Conservation (phyloP, 202 grass and related monocot genomes). For the Digitaria exilis region DNA sequence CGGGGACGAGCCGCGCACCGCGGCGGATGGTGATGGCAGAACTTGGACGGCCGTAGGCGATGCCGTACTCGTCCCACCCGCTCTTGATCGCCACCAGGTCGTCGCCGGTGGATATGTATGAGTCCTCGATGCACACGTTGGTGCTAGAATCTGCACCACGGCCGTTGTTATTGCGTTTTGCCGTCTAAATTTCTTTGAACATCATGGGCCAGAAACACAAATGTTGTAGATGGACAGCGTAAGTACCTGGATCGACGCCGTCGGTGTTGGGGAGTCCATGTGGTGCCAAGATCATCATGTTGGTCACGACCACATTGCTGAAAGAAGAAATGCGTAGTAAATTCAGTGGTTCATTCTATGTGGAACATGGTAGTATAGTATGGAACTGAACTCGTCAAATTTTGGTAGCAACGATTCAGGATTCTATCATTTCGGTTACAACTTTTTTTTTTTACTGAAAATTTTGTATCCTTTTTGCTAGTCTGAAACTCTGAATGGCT, state of each 20-base stretch:
- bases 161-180: too few species aligned
- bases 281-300: constrained; percentile 69
- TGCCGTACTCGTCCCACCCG: constrained; percentile 93
- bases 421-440: too few species aligned
- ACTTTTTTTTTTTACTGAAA: too few species aligned
- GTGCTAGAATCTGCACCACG: constrained; percentile 61
- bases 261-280: constrained; percentile 84
- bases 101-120: constrained; percentile 80
- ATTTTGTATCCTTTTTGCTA: too few species aligned
- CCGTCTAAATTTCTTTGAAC: too few species aligned
- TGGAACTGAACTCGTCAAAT: not conserved
- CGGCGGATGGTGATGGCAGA: constrained; percentile 62
- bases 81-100: constrained; percentile 78
- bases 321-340: constrained; percentile 23
- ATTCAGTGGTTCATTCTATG: not conserved
- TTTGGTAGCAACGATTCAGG: not conserved
- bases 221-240: not conserved
- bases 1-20: constrained; percentile 62
- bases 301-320: constrained; percentile 78
- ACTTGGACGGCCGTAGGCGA: constrained; percentile 68
- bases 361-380: not conserved
- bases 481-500: not conserved
- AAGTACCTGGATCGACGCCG: constrained; percentile 87
- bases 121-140: constrained; percentile 86
- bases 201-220: not conserved